Evolutionary conservation across 106 monocot genomes (phyloP), one percentile per base, ranked within the genome.

Genomic region (Apostasia shenzhenica): DNA sequence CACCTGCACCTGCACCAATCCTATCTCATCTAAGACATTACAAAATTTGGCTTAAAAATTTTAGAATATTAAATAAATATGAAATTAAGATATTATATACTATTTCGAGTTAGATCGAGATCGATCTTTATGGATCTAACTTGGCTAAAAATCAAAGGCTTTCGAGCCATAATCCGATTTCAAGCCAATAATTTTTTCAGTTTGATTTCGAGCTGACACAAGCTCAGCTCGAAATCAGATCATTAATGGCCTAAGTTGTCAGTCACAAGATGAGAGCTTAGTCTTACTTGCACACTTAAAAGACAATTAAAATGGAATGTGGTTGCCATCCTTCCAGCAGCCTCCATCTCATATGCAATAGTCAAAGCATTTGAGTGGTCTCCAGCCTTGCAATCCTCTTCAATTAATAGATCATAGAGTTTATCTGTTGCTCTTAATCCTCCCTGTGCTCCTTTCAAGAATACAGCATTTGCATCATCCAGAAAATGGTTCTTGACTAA

Each of bases 301-400:
- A 97, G 89, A 55, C 89, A 92, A 71, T 97, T 97, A 69, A 85
- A 97, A 87, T 97, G 97, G 71, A 89, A 92, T 45, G 97, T 97
- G 52, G 97, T 97, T 26, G 97, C 97, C 97, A 97, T 87, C 87
- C 92, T 92, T 72, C 92, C 97, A 39, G 97, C 84, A 68, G 80
- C 79, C 83, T 97, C 97, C 97, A 97, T 97, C 78, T 97, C 84
- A 81, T 97, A 97, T 13, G 97, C 92, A 81, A 97, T 87, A 42
- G 92, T 92, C 72, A 97, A 78, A 76, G 97, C 97, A 85, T 97
- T 97, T 45, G 89, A 84, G 83, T 97, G 97, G 70, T 97, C 97
- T 12, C 97, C 97, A 72, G 84, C 86, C 81, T 92, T 97, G 73
- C 97, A 97, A 41, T 97, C 92, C 80, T 92, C 92, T 83, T 84